A percentile compares a stretch with the other conserved stretches of the same genome.
phyloP scores from a whole-genome alignment of 2,329 filamentous ascomycete species.

The Trichoderma sp. region DNA sequence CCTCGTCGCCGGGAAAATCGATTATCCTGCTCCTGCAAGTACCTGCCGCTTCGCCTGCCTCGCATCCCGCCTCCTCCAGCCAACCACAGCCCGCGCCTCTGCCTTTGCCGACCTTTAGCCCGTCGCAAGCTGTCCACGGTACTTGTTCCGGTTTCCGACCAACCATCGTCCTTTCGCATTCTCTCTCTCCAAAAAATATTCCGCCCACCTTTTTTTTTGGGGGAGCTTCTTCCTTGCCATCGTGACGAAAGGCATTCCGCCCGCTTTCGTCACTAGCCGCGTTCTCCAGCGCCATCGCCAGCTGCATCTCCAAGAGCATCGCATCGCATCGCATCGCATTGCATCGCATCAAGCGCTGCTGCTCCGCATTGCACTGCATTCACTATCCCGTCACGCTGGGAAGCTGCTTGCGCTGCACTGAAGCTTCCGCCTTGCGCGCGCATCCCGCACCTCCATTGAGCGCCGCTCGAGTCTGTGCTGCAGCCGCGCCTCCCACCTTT shows the following conservation, averaged over 20 bases:
- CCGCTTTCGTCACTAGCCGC: constrained; percentile 20
- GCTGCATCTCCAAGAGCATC: background rate
- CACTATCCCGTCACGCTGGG: background rate
- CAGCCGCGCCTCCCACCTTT: background rate
- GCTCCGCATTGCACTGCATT: background rate
- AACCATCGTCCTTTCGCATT: constrained; percentile 29
- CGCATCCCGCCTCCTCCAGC: background rate
- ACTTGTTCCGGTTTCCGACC: constrained; percentile 25
- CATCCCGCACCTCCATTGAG: background rate
- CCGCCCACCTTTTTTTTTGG: constrained; percentile 12
- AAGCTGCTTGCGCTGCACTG: constrained; percentile 4
- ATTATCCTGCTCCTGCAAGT: constrained; percentile 15
- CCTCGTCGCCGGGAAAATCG: constrained; percentile 14
- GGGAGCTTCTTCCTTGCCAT: constrained; percentile 20
- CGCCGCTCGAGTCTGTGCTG: background rate
- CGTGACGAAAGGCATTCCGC: constrained; percentile 24
- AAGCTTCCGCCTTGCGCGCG: constrained; percentile 11
- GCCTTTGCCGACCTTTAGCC: constrained; percentile 24
- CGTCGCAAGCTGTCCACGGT: constrained; percentile 11
- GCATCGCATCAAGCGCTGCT: background rate
- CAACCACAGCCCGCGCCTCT: constrained; percentile 27
- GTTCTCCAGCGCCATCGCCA: background rate
- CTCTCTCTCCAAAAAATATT: constrained; percentile 22
- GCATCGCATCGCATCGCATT: constrained; percentile 6
- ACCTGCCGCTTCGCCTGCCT: constrained; percentile 2